Percentiles rank a stretch among this genome's conserved stretches.
phyloP scores from a whole-genome alignment of 129 eudicot genomes.

The Erigeron canadensis region DNA sequence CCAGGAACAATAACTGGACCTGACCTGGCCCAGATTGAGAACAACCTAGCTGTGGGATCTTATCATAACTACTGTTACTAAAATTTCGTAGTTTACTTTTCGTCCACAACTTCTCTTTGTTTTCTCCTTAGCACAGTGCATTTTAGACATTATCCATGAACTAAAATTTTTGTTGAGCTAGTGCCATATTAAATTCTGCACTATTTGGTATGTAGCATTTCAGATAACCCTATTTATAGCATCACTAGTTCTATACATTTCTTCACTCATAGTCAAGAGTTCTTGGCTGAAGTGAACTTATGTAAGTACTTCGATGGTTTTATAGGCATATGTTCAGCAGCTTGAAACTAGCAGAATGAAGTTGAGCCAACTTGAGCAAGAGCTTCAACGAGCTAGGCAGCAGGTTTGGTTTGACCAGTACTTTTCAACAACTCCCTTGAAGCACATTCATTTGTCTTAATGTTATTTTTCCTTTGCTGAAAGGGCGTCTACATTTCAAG shows the following conservation, averaged over 20 bases:
- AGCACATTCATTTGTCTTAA: constrained; percentile 22
- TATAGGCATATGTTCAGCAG: constrained; percentile 90
- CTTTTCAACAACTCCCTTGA: background rate
- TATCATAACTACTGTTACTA: too few relatives aligned
- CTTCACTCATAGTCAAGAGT: background rate
- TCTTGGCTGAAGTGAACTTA: background rate
- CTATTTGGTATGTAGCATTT: too few relatives aligned
- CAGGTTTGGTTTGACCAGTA: constrained; percentile 54
- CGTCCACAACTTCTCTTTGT: too few relatives aligned
- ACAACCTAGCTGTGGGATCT: too few relatives aligned
- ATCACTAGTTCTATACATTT: background rate
- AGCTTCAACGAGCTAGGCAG: constrained; percentile 96
- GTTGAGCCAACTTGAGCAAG: constrained; percentile 89
- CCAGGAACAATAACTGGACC: too few relatives aligned
- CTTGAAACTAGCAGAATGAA: constrained; percentile 92
- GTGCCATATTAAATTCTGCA: too few relatives aligned
- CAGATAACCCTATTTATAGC: background rate
- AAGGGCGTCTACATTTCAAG: constrained; percentile 90
- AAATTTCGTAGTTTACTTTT: too few relatives aligned
- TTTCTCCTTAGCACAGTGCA: too few relatives aligned
- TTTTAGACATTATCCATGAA: too few relatives aligned
- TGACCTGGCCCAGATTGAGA: too few relatives aligned
- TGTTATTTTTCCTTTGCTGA: constrained; percentile 35
- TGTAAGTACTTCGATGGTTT: background rate
- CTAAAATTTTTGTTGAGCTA: too few relatives aligned